Conservation (phyloP, 306 rosid genomes). For the Mimosa bimucronata region DNA sequence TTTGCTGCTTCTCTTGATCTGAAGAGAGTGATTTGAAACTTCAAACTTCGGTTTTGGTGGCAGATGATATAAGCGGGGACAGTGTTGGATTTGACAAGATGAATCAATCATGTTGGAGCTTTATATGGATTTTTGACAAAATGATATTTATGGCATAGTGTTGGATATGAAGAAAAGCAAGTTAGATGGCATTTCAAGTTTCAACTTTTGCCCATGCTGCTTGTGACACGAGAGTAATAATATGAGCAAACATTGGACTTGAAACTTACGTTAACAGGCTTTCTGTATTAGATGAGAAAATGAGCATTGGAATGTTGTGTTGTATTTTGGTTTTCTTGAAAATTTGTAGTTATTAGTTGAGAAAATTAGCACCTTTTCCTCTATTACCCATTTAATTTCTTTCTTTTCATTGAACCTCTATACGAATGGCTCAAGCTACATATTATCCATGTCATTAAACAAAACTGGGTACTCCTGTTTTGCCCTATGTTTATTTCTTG, state of each 20-base stretch:
- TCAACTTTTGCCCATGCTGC: slow-evolving; percentile 34
- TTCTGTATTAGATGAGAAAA: slow-evolving; percentile 39
- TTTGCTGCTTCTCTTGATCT: slow-evolving; percentile 83
- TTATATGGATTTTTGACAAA: slow-evolving; percentile 23
- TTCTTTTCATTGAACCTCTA: background rate
- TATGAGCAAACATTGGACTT: slow-evolving; percentile 34
- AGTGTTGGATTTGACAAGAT: slow-evolving; percentile 12
- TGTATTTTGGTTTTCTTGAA: slow-evolving; percentile 26
- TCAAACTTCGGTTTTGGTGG: slow-evolving; percentile 34
- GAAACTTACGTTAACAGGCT: slow-evolving; percentile 35
- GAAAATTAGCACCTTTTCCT: background rate
- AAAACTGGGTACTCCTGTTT: background rate
- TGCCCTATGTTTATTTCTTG: background rate
- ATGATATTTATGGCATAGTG: background rate
- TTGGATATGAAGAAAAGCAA: slow-evolving; percentile 28
- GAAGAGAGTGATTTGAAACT: slow-evolving; percentile 64
- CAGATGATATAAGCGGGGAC: slow-evolving; percentile 22
- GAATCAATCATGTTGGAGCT: background rate
- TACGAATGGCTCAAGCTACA: background rate
- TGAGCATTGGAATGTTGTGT: slow-evolving; percentile 44
- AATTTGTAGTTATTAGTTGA: slow-evolving; percentile 38
- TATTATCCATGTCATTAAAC: background rate
- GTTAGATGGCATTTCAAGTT: slow-evolving; percentile 34
- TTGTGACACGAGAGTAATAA: slow-evolving; percentile 36
- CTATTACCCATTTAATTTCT: background rate